A percentile compares a stretch with the other conserved stretches of the same genome.
These are phyloP conservation scores for Dimocarpus longan DNA, from an alignment of 345 rosid genomes.

Conservation along the genomic window DNA sequence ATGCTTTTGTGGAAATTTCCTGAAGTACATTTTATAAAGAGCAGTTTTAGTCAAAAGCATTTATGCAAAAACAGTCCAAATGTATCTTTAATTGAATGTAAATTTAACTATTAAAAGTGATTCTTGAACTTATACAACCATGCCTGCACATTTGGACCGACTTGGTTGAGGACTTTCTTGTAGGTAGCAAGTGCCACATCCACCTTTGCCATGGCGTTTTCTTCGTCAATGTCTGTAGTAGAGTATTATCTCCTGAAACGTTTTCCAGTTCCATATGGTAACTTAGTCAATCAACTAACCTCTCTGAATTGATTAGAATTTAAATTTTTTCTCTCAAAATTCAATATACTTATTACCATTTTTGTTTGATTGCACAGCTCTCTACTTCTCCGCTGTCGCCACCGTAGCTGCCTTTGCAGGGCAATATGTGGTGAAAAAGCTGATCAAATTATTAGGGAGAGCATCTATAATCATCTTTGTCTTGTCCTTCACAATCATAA, in stretches of 20 bases:
- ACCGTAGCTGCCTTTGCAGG: slow-evolving; percentile 35
- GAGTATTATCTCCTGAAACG: slow-evolving; percentile 51
- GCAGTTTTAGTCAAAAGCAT: too few relatives aligned
- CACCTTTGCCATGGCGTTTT: slow-evolving; percentile 49
- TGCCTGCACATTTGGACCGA: background rate
- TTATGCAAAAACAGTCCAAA: too few relatives aligned
- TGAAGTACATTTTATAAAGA: too few relatives aligned
- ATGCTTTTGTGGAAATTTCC: too few relatives aligned
- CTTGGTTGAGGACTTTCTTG: background rate
- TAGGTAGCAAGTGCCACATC: slow-evolving; percentile 54
- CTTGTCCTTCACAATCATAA: slow-evolving; percentile 36
- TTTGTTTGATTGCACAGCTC: slow-evolving; percentile 25
- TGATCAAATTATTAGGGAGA: slow-evolving; percentile 35
- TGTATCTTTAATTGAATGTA: background rate
- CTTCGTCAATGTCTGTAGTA: slow-evolving; percentile 48
- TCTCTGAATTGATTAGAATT: background rate
- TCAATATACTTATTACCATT: background rate
- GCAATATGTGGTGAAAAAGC: slow-evolving; percentile 31
- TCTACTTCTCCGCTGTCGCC: slow-evolving; percentile 35
- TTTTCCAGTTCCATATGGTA: slow-evolving; percentile 57
- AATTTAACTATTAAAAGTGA: background rate
- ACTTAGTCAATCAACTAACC: background rate
- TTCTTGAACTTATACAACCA: background rate
- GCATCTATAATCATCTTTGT: slow-evolving; percentile 45
- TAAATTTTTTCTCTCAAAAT: background rate